Evolutionary conservation across 2,329 filamentous ascomycete species (phyloP).

Genomic region (Microdochium trichocladiopsis): DNA sequence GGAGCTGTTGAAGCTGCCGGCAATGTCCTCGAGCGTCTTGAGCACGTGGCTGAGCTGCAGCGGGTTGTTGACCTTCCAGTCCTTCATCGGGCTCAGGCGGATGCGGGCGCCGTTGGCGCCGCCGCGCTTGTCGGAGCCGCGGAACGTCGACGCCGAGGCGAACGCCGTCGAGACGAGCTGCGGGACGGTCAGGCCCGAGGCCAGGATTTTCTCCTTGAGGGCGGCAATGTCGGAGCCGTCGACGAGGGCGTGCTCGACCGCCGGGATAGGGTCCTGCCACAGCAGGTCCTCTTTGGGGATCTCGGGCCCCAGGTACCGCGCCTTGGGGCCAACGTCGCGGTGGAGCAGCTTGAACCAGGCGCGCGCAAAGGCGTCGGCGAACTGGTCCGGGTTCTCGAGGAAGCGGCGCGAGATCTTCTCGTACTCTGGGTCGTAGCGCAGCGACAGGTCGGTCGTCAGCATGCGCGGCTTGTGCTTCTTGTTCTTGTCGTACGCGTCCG

Average conservation of each 20-base stretch:
- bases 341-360: conserved; percentile 83
- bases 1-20: conserved; percentile 59
- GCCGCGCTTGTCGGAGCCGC: conserved; percentile 71
- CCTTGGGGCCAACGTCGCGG: conserved; percentile 68
- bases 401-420: conserved; percentile 70
- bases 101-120: conserved; percentile 77
- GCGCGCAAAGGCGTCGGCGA: conserved; percentile 61
- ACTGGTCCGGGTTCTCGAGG: conserved; percentile 60
- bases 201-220: conserved; percentile 63
- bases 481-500: conserved; percentile 61
- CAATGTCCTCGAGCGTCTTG: conserved; percentile 52
- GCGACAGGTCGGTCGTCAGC: conserved; percentile 68
- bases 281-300: conserved; percentile 60
- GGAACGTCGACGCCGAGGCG: conserved; percentile 66
- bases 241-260: conserved; percentile 48
- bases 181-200: conserved; percentile 49
- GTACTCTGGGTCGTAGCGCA: conserved; percentile 65
- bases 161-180: conserved; percentile 62
- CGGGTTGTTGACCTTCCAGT: conserved; percentile 72
- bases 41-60: conserved; percentile 56
- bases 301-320: conserved; percentile 69
- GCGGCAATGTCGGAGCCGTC: conserved; percentile 53
- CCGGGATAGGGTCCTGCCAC: conserved; percentile 71
- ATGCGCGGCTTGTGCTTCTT: conserved; percentile 70
- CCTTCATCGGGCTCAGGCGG: conserved; percentile 62